Percentiles rank a stretch among this genome's conserved stretches.
These are phyloP conservation scores for Arthrocladium fulminans DNA, from an alignment of 2,329 filamentous ascomycete genomes.

Conservation along the genomic window DNA sequence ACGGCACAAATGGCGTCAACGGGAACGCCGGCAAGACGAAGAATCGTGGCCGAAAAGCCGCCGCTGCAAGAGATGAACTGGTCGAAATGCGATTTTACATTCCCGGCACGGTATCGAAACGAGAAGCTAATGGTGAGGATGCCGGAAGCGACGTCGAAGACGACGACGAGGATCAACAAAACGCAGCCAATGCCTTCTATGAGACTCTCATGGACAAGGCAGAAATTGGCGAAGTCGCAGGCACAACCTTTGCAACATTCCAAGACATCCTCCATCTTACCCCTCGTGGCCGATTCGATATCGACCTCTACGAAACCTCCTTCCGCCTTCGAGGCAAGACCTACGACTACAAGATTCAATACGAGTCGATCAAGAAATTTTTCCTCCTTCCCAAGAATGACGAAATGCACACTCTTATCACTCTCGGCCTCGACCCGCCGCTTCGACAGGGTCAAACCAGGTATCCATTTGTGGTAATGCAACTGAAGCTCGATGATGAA, in stretches of 20 bases:
- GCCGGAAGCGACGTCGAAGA: conserved; percentile 57
- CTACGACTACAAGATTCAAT: conserved; percentile 99
- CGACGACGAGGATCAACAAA: conserved; percentile 68
- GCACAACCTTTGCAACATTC: conserved; percentile 96
- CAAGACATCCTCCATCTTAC: conserved; percentile 94
- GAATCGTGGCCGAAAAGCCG: conserved; percentile 76
- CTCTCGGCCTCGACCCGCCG: conserved; percentile 86
- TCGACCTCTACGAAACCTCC: conserved; percentile 98
- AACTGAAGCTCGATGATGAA: conserved; percentile 96
- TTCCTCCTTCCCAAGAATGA: conserved; percentile 98
- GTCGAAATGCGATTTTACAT: conserved; percentile 99
- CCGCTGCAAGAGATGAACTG: conserved; percentile 80
- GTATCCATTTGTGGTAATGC: conserved; percentile 98
- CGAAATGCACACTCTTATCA: conserved; percentile 89
- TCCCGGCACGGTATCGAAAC: conserved; percentile 71
- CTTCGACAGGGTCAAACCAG: conserved; percentile 93
- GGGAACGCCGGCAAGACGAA: conserved; percentile 56
- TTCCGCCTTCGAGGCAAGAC: conserved; percentile 97
- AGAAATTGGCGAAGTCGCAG: conserved; percentile 97
- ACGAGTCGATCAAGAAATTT: conserved; percentile 96
- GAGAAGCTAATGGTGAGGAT: conserved; percentile 57
- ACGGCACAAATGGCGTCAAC: conserved; percentile 62
- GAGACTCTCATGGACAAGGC: conserved; percentile 97
- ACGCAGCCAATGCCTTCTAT: conserved; percentile 94
- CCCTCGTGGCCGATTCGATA: conserved; percentile 96